phyloP scores from a whole-genome alignment of 139 green algal species.

The Tetraselmis striata region DNA sequence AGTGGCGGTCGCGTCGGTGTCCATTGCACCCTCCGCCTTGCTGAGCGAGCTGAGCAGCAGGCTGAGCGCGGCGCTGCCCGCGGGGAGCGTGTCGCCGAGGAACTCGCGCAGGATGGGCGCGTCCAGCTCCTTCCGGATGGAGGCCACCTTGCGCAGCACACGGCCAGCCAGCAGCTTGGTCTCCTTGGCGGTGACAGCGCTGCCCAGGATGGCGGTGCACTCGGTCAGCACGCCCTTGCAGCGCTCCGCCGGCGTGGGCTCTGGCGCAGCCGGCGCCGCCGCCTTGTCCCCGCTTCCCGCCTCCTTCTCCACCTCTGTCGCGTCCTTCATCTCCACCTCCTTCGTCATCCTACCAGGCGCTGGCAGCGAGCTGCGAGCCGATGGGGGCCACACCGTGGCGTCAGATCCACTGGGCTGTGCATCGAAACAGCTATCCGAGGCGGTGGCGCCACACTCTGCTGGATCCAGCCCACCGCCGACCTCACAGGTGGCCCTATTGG shows the following conservation, averaged over 20 bases:
- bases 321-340: conserved; percentile 33
- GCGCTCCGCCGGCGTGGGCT: not conserved
- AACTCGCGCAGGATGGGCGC: conserved; percentile 42
- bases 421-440: too few relatives aligned
- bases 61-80: conserved; percentile 10
- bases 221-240: conserved; percentile 51
- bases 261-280: not conserved
- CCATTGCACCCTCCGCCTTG: conserved; percentile 34
- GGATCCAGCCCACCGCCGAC: too few relatives aligned
- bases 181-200: conserved; percentile 74
- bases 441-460: too few relatives aligned
- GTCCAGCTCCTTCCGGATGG: conserved; percentile 51
- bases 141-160: conserved; percentile 65
- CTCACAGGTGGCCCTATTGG: too few relatives aligned
- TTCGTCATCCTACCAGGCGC: conserved; percentile 36
- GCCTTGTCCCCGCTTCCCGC: too few relatives aligned
- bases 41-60: conserved; percentile 43
- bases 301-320: conserved; percentile 1
- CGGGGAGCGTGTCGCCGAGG: conserved; percentile 37
- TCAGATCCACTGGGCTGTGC: too few relatives aligned
- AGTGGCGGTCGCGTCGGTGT: conserved; percentile 22
- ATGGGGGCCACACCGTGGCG: too few relatives aligned
- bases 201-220: conserved; percentile 2
- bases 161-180: conserved; percentile 60
- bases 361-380: too few relatives aligned